Evolutionary conservation across 2,329 filamentous ascomycete species (phyloP).

Genomic region (Scortechinia acanthostroma): DNA sequence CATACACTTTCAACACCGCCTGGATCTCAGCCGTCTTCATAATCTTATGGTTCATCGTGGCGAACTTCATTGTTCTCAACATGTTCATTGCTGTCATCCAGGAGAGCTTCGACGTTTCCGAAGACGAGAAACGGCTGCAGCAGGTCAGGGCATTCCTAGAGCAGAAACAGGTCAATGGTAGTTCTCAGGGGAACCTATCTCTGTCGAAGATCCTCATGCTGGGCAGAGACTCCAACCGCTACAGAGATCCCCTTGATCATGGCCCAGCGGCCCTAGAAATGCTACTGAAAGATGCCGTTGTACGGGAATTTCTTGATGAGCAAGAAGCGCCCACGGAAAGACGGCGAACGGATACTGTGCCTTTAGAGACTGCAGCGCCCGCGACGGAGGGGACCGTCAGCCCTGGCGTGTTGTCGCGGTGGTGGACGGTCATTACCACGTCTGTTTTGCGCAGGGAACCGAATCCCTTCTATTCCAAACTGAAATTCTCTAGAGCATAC

Average conservation of each 20-base stretch:
- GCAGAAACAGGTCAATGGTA: constrained; percentile 71
- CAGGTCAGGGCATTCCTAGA: constrained; percentile 93
- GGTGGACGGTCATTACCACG: constrained; percentile 53
- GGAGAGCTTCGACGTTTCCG: constrained; percentile 96
- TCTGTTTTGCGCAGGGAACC: constrained; percentile 63
- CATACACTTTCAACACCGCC: constrained; percentile 59
- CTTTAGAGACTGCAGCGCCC: background rate
- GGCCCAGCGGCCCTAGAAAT: constrained; percentile 89
- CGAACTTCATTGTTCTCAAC: constrained; percentile 92
- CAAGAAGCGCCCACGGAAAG: constrained; percentile 21
- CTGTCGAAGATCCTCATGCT: constrained; percentile 66
- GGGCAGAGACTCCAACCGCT: constrained; percentile 42
- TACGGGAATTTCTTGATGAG: constrained; percentile 80
- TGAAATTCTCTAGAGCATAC: constrained; percentile 55
- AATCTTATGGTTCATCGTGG: constrained; percentile 89
- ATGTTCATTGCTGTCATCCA: constrained; percentile 99
- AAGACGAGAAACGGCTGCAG: constrained; percentile 93
- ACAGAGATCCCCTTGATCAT: constrained; percentile 81
- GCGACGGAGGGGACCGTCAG: constrained; percentile 36
- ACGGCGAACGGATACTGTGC: constrained; percentile 13
- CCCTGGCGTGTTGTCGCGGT: constrained; percentile 47
- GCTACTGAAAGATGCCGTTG: constrained; percentile 91
- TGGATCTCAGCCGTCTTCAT: constrained; percentile 91
- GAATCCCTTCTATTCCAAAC: constrained; percentile 87
- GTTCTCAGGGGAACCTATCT: constrained; percentile 66